These are phyloP conservation scores for Aspergillus homomorphus DNA, from an alignment of 495 filamentous ascomycete species.

Conservation along the genomic window DNA sequence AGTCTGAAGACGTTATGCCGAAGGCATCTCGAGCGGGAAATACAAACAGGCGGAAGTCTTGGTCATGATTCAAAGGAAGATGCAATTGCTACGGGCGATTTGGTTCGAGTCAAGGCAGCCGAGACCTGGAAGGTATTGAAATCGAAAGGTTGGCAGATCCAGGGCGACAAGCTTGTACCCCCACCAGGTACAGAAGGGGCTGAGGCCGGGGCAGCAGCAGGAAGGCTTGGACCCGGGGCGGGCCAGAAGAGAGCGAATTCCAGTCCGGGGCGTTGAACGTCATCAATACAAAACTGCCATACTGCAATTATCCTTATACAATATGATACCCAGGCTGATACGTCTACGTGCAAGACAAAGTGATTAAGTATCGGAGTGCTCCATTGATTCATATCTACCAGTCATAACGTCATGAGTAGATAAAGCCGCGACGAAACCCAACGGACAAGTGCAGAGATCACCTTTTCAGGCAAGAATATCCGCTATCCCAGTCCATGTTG, in stretches of 20 bases:
- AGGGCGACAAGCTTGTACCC: slow-evolving; percentile 48
- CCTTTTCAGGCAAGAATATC: slow-evolving; percentile 20
- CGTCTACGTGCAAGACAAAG: neutral
- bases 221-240: slow-evolving; percentile 19
- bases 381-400: slow-evolving; percentile 29
- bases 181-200: slow-evolving; percentile 30
- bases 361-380: slow-evolving; percentile 18
- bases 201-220: slow-evolving; percentile 2
- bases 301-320: neutral
- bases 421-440: slow-evolving; percentile 6
- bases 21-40: slow-evolving; percentile 62
- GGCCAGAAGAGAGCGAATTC: slow-evolving; percentile 26
- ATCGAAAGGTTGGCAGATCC: slow-evolving; percentile 60
- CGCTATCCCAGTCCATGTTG: neutral
- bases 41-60: slow-evolving; percentile 67
- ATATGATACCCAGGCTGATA: slow-evolving; percentile 6
- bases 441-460: neutral
- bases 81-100: slow-evolving; percentile 78
- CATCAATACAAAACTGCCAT: neutral
- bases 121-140: slow-evolving; percentile 63
- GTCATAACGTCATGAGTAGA: slow-evolving; percentile 34
- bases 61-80: slow-evolving; percentile 92
- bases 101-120: slow-evolving; percentile 65
- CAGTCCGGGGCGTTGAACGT: neutral
- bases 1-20: slow-evolving; percentile 68